Percentiles rank a stretch among this genome's conserved stretches.
Conservation (phyloP, 176 grass and related monocot species). For the Carex kokanica region DNA sequence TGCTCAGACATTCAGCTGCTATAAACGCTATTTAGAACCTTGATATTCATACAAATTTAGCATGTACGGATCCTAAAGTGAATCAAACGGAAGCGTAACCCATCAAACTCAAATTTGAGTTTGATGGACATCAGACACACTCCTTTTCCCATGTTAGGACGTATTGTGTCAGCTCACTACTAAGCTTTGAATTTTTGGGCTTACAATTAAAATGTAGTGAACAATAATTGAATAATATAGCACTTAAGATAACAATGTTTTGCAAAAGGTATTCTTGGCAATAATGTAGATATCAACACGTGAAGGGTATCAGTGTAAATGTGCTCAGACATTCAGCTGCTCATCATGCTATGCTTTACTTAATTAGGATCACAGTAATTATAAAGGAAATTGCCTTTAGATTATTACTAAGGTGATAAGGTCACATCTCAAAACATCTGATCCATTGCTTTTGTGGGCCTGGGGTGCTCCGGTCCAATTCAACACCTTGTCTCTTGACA, state of each 20-base stretch:
- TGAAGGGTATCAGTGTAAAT: background rate
- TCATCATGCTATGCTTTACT: background rate
- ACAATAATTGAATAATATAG: background rate
- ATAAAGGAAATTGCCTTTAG: background rate
- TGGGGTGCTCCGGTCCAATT: background rate
- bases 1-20: no score
- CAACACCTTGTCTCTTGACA: constrained; percentile 23
- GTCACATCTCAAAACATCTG: background rate
- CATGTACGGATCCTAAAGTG: no score
- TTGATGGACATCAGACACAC: no score
- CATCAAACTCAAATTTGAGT: no score
- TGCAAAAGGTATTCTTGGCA: no score
- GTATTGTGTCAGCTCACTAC: background rate
- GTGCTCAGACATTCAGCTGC: no score
- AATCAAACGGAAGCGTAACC: no score
- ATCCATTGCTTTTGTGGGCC: constrained; percentile 20
- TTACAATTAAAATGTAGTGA: background rate
- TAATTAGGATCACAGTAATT: no score
- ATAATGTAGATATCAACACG: background rate
- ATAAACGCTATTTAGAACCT: no score
- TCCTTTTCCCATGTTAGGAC: no score
- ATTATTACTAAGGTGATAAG: background rate
- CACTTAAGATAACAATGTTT: background rate
- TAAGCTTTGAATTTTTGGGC: background rate
- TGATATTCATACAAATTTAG: no score